These are phyloP conservation scores for Quercus gilva DNA, from an alignment of 306 rosid genomes.

Conservation along the genomic window DNA sequence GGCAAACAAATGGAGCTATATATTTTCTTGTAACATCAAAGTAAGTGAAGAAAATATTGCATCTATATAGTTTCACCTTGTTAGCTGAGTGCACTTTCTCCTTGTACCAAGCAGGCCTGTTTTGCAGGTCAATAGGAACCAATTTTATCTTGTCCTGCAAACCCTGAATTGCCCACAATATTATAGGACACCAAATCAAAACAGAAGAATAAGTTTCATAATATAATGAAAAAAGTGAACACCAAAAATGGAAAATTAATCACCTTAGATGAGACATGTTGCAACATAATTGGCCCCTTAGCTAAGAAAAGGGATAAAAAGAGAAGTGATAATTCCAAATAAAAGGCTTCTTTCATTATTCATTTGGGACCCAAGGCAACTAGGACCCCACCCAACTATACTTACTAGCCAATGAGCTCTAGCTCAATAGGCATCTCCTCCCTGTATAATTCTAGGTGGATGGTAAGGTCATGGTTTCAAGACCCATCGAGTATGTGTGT, in stretches of 20 bases:
- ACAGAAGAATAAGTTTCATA: neutral
- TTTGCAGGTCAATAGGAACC: constrained; percentile 69
- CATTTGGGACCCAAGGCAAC: neutral
- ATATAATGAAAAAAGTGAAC: neutral
- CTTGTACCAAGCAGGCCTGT: constrained; percentile 87
- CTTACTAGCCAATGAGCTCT: neutral
- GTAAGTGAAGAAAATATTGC: neutral
- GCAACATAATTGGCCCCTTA: neutral
- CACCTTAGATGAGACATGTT: neutral
- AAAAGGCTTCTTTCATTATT: neutral
- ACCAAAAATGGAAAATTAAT: neutral
- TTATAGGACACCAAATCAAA: neutral
- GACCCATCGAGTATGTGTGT: too few relatives aligned
- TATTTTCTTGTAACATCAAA: neutral
- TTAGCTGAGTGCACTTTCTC: constrained; percentile 73
- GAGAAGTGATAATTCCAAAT: neutral
- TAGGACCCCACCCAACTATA: neutral
- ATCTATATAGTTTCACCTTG: constrained; percentile 46
- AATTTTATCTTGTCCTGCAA: constrained; percentile 64
- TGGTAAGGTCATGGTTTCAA: too few relatives aligned
- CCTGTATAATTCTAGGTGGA: too few relatives aligned
- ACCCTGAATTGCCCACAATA: constrained; percentile 47
- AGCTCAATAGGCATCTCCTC: too few relatives aligned
- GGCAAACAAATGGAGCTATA: neutral
- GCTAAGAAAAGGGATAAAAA: neutral